A percentile compares a stretch with the other conserved stretches of the same genome.
phyloP scores from a whole-genome alignment of 345 rosid genomes.

The Ceriops tagal region DNA sequence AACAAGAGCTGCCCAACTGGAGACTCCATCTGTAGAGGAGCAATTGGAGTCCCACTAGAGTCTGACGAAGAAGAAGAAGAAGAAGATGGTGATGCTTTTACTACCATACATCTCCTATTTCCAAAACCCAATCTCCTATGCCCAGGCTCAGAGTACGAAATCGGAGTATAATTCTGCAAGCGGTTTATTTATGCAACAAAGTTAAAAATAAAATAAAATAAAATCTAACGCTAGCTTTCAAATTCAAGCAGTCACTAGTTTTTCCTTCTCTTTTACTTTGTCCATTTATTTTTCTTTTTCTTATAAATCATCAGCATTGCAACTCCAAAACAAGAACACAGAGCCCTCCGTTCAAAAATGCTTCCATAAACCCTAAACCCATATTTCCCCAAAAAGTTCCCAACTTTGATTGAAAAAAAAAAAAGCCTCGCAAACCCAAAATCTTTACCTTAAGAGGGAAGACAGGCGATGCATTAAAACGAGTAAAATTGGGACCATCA shows the following conservation, averaged over 20 bases:
- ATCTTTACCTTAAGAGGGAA: background rate
- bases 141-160: constrained; percentile 26
- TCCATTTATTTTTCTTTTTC: too few species aligned
- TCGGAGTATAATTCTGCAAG: constrained; percentile 38
- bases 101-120: constrained; percentile 38
- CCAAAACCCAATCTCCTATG: constrained; percentile 27
- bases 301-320: too few species aligned
- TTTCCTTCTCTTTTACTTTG: too few species aligned
- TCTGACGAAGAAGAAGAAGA: constrained; percentile 38
- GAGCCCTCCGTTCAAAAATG: too few species aligned
- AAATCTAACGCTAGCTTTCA: background rate
- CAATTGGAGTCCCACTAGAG: constrained; percentile 52
- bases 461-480: background rate
- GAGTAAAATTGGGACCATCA: background rate
- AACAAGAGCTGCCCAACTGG: constrained; percentile 85
- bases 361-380: background rate
- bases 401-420: background rate
- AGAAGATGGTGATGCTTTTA: constrained; percentile 46
- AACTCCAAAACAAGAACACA: too few species aligned
- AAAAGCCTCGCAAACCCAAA: background rate
- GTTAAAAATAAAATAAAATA: background rate
- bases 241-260: background rate
- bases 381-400: background rate
- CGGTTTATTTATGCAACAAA: background rate
- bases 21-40: constrained; percentile 81